A percentile compares a stretch with the other conserved stretches of the same genome.
Evolutionary conservation across 805 yeast species (phyloP).

Genomic region (Wickerhamomyces chaumierensis): DNA sequence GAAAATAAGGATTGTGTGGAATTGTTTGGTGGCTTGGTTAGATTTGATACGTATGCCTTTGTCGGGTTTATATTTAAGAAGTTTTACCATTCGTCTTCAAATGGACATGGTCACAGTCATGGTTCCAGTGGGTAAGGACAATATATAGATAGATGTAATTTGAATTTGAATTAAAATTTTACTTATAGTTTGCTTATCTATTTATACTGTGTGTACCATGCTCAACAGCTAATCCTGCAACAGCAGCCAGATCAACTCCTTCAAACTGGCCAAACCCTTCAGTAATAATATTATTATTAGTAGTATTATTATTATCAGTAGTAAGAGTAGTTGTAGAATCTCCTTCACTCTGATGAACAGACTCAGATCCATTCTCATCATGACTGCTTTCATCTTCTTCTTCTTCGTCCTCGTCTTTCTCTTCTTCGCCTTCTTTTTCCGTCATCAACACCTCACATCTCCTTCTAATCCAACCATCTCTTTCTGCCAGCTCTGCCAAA

Average conservation of each 20-base stretch:
- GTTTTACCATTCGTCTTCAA: constrained; percentile 62
- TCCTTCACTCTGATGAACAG: no score
- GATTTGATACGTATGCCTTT: constrained; percentile 57
- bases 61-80: constrained; percentile 62
- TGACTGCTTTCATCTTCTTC: neutral
- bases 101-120: no score
- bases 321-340: no score
- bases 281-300: no score
- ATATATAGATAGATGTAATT: no score
- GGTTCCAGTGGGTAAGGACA: no score
- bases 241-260: no score
- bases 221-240: no score
- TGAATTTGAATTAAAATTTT: no score
- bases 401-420: neutral
- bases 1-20: constrained; percentile 44
- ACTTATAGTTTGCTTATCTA: no score
- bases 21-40: constrained; percentile 57
- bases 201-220: no score
- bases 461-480: constrained; percentile 29
- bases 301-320: no score
- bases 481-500: constrained; percentile 30
- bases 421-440: constrained; percentile 1
- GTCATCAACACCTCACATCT: constrained; percentile 6
- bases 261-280: neutral
- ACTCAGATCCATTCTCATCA: constrained; percentile 1